phyloP scores from a whole-genome alignment of 768 basidiomycete species.

The Rubroboletus satanas region DNA sequence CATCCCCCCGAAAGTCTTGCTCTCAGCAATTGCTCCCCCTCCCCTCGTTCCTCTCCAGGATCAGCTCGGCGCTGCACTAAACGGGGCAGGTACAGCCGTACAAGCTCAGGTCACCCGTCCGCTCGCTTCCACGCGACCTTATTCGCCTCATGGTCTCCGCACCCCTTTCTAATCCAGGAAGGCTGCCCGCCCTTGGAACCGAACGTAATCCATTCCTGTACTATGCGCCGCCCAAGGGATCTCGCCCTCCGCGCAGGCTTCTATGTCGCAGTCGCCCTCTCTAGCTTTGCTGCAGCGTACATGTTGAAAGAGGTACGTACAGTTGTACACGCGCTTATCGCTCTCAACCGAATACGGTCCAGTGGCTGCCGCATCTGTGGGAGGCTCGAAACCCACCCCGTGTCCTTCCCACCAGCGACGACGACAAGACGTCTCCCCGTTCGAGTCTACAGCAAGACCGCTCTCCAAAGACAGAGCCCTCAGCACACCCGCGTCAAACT shows the following conservation, averaged over 20 bases:
- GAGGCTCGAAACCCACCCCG: not conserved
- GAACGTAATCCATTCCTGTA: not conserved
- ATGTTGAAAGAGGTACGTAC: conserved; percentile 16
- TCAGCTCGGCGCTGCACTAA: not conserved
- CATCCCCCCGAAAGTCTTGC: not conserved
- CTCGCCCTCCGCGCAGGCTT: conserved; percentile 9
- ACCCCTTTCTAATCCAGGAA: not conserved
- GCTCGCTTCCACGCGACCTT: not conserved
- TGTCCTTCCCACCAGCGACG: not conserved
- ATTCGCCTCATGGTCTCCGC: not conserved
- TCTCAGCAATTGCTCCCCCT: not conserved
- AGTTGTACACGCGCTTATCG: accelerated
- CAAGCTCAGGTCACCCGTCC: not conserved
- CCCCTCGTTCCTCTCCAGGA: not conserved
- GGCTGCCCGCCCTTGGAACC: not conserved
- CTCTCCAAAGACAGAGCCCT: not conserved
- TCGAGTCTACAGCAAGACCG: not conserved
- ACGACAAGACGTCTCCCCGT: not conserved
- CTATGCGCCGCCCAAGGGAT: conserved; percentile 8
- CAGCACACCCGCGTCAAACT: not conserved
- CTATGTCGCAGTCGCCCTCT: conserved; percentile 10
- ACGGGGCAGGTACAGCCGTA: not conserved
- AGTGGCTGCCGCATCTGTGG: conserved; percentile 11
- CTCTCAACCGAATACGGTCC: not conserved
- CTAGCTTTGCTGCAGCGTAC: conserved; percentile 22